These are phyloP conservation scores for Xerocomus amazonicus DNA, from an alignment of 1,284 basidiomycete genomes.

Conservation along the genomic window DNA sequence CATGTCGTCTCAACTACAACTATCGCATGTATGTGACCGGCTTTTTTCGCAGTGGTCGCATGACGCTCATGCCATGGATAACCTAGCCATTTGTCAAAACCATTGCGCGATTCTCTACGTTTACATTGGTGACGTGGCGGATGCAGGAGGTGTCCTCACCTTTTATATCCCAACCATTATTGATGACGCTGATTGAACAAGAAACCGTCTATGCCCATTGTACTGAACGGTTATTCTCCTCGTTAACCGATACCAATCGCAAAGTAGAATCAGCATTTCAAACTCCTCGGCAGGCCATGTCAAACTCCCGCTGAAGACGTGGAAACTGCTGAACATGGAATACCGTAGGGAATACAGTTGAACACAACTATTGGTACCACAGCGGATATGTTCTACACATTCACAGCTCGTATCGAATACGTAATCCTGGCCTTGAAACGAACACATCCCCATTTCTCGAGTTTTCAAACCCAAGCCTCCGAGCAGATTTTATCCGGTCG, in stretches of 20 bases:
- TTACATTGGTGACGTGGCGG: conserved; percentile 80
- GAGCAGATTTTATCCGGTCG: conserved; percentile 66
- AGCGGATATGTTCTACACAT: conserved; percentile 12
- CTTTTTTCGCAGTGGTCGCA: neutral
- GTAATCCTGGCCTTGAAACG: neutral
- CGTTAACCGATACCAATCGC: too few species aligned
- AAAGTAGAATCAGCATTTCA: too few species aligned
- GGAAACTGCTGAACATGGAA: neutral
- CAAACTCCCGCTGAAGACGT: too few species aligned
- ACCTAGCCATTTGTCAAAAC: conserved; percentile 74
- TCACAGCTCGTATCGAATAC: neutral
- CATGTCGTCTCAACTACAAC: conserved; percentile 84
- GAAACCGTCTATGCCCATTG: neutral
- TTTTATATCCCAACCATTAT: conserved; percentile 79
- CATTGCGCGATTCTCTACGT: conserved; percentile 89
- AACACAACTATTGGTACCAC: conserved; percentile 8
- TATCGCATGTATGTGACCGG: conserved; percentile 66
- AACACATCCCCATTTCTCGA: neutral
- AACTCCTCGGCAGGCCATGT: too few species aligned
- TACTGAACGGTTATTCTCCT: too few species aligned
- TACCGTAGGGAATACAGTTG: conserved; percentile 6
- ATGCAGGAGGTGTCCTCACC: conserved; percentile 82
- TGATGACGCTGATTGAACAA: conserved; percentile 34
- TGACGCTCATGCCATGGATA: neutral
- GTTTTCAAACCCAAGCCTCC: conserved; percentile 50